Percentiles rank a stretch among this genome's conserved stretches.
Evolutionary conservation across 352 stramenopile genomes (phyloP).

Genomic region (Phytophthora idaei): DNA sequence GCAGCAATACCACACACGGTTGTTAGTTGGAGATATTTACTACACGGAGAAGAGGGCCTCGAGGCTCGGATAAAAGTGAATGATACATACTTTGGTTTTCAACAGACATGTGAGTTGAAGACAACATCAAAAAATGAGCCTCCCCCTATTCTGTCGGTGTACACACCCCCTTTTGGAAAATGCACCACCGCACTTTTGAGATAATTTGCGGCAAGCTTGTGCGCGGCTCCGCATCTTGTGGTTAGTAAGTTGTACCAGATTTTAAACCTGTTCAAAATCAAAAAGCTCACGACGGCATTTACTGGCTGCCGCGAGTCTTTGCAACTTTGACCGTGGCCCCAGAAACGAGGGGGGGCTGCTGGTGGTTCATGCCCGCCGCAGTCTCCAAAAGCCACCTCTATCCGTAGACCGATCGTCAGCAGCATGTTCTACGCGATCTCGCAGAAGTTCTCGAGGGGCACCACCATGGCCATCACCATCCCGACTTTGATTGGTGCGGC

Average conservation of each 20-base stretch:
- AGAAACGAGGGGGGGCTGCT: constrained; percentile 28
- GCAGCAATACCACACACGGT: background rate
- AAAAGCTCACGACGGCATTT: constrained; percentile 3
- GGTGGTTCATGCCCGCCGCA: constrained; percentile 36
- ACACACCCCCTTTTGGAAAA: constrained; percentile 17
- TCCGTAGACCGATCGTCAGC: constrained; percentile 16
- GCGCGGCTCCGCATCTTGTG: constrained; percentile 15
- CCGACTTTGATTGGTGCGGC: constrained; percentile 46
- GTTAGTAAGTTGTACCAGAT: constrained; percentile 16
- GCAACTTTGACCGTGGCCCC: constrained; percentile 43
- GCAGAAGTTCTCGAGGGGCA: constrained; percentile 72
- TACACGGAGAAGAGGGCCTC: constrained; percentile 13
- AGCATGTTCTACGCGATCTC: constrained; percentile 70
- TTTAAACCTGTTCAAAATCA: background rate
- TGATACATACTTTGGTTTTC: constrained; percentile 12
- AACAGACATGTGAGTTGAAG: too few species aligned
- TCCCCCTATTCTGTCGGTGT: background rate
- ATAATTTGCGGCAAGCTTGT: constrained; percentile 12
- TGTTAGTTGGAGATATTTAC: constrained; percentile 33
- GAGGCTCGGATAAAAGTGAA: constrained; percentile 25
- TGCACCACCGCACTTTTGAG: background rate
- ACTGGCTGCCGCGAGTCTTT: constrained; percentile 47
- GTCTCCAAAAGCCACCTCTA: constrained; percentile 34
- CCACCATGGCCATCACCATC: constrained; percentile 58
- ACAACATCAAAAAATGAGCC: background rate